Evolutionary conservation across 1,284 basidiomycete genomes (phyloP).

Genomic region (Malassezia japonica): DNA sequence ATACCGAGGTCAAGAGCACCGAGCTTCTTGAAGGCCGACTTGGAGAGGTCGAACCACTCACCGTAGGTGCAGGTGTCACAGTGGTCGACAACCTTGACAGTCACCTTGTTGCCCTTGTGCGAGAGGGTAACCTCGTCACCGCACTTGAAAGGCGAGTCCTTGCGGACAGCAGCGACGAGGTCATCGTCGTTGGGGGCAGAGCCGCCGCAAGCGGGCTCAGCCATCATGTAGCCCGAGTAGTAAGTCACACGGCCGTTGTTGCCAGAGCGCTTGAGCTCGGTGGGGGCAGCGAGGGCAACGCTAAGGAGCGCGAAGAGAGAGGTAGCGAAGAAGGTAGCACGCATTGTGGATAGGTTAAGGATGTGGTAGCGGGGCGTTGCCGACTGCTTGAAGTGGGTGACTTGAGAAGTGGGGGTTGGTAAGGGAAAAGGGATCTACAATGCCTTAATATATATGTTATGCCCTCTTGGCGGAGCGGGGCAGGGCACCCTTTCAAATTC

Average conservation of each 20-base stretch:
- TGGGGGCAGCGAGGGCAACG: slow-evolving; percentile 3
- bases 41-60: slow-evolving; percentile 29
- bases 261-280: slow-evolving; percentile 4
- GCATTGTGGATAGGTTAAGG: slow-evolving; percentile 6
- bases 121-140: slow-evolving; percentile 34
- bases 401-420: neutral
- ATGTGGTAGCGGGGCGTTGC: neutral
- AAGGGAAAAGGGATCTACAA: neutral
- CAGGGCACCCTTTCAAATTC: neutral
- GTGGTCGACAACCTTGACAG: slow-evolving; percentile 31
- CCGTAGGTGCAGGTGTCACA: slow-evolving; percentile 28
- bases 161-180: slow-evolving; percentile 28
- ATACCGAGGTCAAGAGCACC: slow-evolving; percentile 26
- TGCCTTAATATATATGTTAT: neutral
- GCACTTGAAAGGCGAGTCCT: slow-evolving; percentile 31
- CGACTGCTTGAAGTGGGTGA: neutral
- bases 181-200: slow-evolving; percentile 29
- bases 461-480: no score
- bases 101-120: slow-evolving; percentile 34
- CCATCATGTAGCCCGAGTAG: slow-evolving; percentile 34
- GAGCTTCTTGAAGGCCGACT: slow-evolving; percentile 33
- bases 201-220: slow-evolving; percentile 38
- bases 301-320: slow-evolving; percentile 8
- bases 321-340: slow-evolving; percentile 7
- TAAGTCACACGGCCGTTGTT: slow-evolving; percentile 29